Evolutionary conservation across 2,329 filamentous ascomycete species (phyloP), one percentile per base, ranked within the genome.

Genomic region (Achaetomium macrosporum): DNA sequence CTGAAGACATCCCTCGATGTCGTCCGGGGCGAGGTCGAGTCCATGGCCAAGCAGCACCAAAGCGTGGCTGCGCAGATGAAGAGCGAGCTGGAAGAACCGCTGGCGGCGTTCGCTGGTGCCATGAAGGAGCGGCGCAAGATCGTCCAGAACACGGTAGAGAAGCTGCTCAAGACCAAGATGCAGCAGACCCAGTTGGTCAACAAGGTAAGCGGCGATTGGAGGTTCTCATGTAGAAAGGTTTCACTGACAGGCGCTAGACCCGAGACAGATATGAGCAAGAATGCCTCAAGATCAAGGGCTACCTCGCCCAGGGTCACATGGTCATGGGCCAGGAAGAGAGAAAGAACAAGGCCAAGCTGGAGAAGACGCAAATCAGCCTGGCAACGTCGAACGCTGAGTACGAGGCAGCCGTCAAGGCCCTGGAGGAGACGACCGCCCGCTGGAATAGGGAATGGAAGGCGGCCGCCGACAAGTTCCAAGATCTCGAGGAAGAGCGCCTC

Each of bases 401-500:
- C 67, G 92, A 99, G 69, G 82, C 83, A 47, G 90, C 93, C 0
- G 87, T 99, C 55, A 97, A 97, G 70, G 79, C 88, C 1, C 78
- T 99, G 5, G 92, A 99, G 66, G 93, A 97, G 62, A 99, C 93
- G 0, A 99, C 93, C 0, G 87, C 83, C 5, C 81, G 92, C 50
- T 99, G 93, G 93, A 99, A 99, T 67, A 82, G 92, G 63, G 93
- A 99, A 68, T 99, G 93, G 93, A 99, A 97, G 71, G 84, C 88
- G 17, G 93, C 92, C 1, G 95, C 93, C 64, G 95, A 95, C 77
- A 99, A 97, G 75, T 99, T 99, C 71, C 95, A 99, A 74, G 95
- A 99, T 64, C 81, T 99, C 12, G 93, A 99, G 71, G 95, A 99
- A 69, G 93, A 99, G 71, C 82, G 93, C 41, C 79, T 99, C 37